Evolutionary conservation across 441 rosid species (phyloP), one percentile per base, ranked within the genome.

Genomic region (Pelargonium citronellum): DNA sequence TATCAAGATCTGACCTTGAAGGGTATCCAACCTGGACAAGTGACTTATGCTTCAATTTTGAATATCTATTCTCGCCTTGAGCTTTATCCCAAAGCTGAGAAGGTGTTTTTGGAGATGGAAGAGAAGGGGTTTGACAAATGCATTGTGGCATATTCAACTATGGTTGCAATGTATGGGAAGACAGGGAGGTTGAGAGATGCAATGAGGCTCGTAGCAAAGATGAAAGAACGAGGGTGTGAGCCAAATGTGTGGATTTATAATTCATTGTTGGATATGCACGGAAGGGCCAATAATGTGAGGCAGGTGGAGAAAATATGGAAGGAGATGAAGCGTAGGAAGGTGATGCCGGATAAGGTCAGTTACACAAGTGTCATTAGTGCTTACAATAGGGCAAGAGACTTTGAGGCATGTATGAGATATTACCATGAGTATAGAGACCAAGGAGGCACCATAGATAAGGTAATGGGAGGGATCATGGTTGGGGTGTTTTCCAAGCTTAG

Each of bases 241-340:
- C 98, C 93, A n/a, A 92, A 87, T 71, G 87, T 89, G 51, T 92
- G 93, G 95, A 79, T 90, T 12, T 92, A 90, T 85, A 90, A 92
- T 71, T 79, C 93, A 2, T 74, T 90, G 71, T 66, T 92, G 77
- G 95, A 92, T 57, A 92, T 89, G 95, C 95, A 90, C 39, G 93
- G 95, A 1, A 86, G 86, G 64, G 91, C 67, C 15, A 85, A 75
- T 80, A 85, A 87, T 67, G 66, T 86, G 71, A 85, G 88, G 76
- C 87, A 86, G 66, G 95, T 85, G 0, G 91, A 92, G 81, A 92
- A 87, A 84, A 17, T 89, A 3, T 92, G 96, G 96, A 90, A 81
- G 74, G 95, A 92, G 67, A 89, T 92, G 91, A 79, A 84, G 82
- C 77, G 93, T 64, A 84, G 84, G 72, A 87, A 84, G 63, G 83